phyloP scores from a whole-genome alignment of 805 yeast species.

The Kluyveromyces lactis region DNA sequence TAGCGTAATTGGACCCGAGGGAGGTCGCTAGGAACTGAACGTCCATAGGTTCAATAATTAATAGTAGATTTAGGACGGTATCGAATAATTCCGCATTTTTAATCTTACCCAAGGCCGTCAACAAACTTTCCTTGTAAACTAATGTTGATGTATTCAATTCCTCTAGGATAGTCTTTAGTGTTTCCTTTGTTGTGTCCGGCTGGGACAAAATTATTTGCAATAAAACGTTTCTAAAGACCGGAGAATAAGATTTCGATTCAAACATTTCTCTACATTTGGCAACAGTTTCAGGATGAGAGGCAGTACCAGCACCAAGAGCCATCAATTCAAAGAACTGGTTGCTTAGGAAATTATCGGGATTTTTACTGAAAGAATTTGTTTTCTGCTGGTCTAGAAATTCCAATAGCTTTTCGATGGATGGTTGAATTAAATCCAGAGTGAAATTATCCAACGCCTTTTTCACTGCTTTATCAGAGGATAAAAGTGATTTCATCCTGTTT shows the following conservation, averaged over 20 bases:
- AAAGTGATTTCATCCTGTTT: slow-evolving; percentile 6
- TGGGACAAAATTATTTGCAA: slow-evolving; percentile 36
- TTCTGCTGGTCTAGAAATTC: slow-evolving; percentile 28
- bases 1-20: slow-evolving; percentile 34
- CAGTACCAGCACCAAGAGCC: slow-evolving; percentile 8
- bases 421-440: slow-evolving; percentile 37
- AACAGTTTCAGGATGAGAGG: slow-evolving; percentile 9
- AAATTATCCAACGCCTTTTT: slow-evolving; percentile 17
- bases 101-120: slow-evolving; percentile 41
- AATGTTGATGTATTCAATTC: slow-evolving; percentile 40
- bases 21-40: slow-evolving; percentile 41
- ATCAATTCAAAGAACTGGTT: slow-evolving; percentile 20
- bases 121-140: slow-evolving; percentile 44
- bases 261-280: slow-evolving; percentile 5
- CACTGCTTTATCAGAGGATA: slow-evolving; percentile 17
- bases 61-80: slow-evolving; percentile 30
- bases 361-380: slow-evolving; percentile 8
- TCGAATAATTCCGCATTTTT: slow-evolving; percentile 30
- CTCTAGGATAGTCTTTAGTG: slow-evolving; percentile 30
- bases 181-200: slow-evolving; percentile 22
- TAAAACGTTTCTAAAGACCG: slow-evolving; percentile 28
- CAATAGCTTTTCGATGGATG: slow-evolving; percentile 36
- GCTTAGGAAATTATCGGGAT: slow-evolving; percentile 24
- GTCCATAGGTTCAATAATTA: slow-evolving; percentile 43
- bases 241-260: slow-evolving; percentile 1